Percentiles rank a stretch among this genome's conserved stretches.
These are phyloP conservation scores for Aurinia saxatilis DNA, from an alignment of 345 rosid species.

Conservation along the genomic window DNA sequence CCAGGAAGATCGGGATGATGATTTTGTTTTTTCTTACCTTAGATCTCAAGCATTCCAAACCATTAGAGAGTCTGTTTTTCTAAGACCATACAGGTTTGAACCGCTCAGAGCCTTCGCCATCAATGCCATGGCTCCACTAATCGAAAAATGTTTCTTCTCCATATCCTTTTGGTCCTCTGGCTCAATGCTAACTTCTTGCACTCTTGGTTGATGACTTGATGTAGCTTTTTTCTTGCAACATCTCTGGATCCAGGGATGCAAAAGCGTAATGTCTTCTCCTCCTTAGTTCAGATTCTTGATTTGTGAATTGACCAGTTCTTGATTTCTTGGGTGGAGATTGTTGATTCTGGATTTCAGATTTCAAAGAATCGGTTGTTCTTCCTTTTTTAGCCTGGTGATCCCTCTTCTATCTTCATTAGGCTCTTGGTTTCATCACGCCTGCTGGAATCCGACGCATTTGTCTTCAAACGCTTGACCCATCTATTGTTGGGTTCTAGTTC, in stretches of 20 bases:
- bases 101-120: constrained; percentile 79
- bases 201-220: constrained; percentile 19
- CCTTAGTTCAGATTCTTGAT: constrained; percentile 24
- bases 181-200: constrained; percentile 28
- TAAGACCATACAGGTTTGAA: constrained; percentile 46
- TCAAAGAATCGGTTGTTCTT: constrained; percentile 26
- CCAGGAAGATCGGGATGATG: neutral
- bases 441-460: constrained; percentile 29
- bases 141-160: constrained; percentile 62
- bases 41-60: constrained; percentile 55
- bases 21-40: constrained; percentile 12
- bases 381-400: constrained; percentile 34
- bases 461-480: constrained; percentile 84
- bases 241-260: constrained; percentile 64
- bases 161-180: constrained; percentile 37
- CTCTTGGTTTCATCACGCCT: constrained; percentile 38
- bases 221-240: constrained; percentile 45
- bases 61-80: constrained; percentile 40
- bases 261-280: constrained; percentile 31
- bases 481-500: constrained; percentile 48
- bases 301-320: constrained; percentile 17
- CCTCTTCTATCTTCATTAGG: constrained; percentile 33
- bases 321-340: constrained; percentile 28
- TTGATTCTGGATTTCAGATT: constrained; percentile 25
- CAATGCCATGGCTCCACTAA: constrained; percentile 95